Conservation (phyloP, 208 protist genomes). For the Trypanosoma cruzi region DNA sequence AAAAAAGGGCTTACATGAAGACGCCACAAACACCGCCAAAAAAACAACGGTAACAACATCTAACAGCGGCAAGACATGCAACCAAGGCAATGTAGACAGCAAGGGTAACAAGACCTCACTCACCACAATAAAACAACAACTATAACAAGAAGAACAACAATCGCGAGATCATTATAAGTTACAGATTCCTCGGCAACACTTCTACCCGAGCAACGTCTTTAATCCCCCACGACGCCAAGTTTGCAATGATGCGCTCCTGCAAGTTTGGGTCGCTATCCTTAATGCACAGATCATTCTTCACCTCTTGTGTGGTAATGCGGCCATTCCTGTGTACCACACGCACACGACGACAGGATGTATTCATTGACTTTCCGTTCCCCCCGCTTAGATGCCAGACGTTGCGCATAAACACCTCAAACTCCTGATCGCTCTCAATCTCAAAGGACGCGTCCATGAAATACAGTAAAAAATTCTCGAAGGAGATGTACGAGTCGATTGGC, state of each 20-base stretch:
- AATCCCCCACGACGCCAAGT: constrained; percentile 79
- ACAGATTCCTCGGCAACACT: constrained; percentile 32
- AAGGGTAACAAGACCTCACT: neutral
- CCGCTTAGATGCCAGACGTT: constrained; percentile 92
- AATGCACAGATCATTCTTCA: constrained; percentile 89
- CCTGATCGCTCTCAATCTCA: constrained; percentile 71
- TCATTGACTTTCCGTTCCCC: constrained; percentile 75
- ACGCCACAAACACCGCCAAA: too few relatives aligned
- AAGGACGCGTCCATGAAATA: constrained; percentile 85
- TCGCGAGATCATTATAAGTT: neutral
- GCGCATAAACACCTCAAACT: constrained; percentile 85
- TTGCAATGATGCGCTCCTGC: constrained; percentile 53
- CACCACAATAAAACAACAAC: too few relatives aligned
- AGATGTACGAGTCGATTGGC: constrained; percentile 44
- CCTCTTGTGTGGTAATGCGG: constrained; percentile 69
- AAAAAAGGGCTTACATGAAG: too few relatives aligned
- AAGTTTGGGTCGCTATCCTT: constrained; percentile 46
- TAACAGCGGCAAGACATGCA: neutral
- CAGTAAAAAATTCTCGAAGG: constrained; percentile 47
- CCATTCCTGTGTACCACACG: constrained; percentile 85
- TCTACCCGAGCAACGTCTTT: constrained; percentile 80
- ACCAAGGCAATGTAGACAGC: neutral
- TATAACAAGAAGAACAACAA: neutral
- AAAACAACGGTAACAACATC: neutral
- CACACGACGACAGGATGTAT: constrained; percentile 89